These are phyloP conservation scores for Pyrus pyrifolia DNA, from an alignment of 306 rosid genomes.

Conservation along the genomic window DNA sequence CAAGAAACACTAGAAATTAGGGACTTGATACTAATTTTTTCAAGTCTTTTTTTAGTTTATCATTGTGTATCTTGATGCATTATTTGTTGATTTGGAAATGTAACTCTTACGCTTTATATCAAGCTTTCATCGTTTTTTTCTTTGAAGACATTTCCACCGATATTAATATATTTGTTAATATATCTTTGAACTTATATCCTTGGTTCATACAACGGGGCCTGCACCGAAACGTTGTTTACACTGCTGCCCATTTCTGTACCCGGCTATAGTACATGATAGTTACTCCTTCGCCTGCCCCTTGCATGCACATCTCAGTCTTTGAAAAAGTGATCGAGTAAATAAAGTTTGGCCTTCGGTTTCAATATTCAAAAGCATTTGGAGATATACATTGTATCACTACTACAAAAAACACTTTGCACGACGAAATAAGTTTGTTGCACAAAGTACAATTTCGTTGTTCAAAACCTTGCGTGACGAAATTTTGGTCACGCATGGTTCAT, in stretches of 20 bases:
- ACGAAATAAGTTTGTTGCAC: no score
- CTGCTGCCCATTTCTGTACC: not conserved
- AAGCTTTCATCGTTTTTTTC: no score
- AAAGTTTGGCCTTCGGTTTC: constrained; percentile 12
- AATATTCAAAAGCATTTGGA: constrained; percentile 7
- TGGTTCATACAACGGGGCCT: not conserved
- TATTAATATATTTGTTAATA: no score
- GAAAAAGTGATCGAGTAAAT: not conserved
- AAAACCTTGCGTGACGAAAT: no score
- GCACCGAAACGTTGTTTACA: no score
- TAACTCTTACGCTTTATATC: not conserved
- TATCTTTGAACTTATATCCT: no score
- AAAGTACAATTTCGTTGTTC: no score
- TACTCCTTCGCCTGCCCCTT: not conserved
- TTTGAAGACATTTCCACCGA: no score
- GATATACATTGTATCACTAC: constrained; percentile 2
- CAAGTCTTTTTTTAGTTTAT: not conserved
- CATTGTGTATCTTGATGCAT: not conserved
- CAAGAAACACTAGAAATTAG: no score
- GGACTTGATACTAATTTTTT: no score
- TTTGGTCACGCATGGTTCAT: no score
- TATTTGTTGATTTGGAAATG: not conserved
- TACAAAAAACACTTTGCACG: no score
- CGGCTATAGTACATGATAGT: not conserved
- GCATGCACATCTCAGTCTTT: not conserved